phyloP scores from a whole-genome alignment of 441 rosid genomes.

The Adansonia grandidieri region DNA sequence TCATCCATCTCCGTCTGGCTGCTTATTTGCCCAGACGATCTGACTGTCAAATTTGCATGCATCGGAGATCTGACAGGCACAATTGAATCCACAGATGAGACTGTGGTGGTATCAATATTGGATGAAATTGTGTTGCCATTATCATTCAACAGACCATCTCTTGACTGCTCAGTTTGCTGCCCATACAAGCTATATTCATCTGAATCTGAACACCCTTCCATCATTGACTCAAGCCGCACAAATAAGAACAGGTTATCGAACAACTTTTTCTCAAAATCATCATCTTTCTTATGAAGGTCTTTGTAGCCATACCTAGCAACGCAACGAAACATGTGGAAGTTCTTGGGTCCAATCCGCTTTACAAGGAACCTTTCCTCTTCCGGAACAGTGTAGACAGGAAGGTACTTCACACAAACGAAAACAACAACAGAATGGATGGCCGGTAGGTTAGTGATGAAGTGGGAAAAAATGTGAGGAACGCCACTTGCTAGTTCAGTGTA shows the following conservation, averaged over 20 bases:
- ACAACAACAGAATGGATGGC: constrained; percentile 90
- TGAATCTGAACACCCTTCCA: constrained; percentile 77
- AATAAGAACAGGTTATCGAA: constrained; percentile 64
- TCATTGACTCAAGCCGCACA: constrained; percentile 82
- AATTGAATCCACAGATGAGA: constrained; percentile 60
- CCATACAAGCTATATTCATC: constrained; percentile 64
- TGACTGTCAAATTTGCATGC: no score
- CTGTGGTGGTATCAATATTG: constrained; percentile 41
- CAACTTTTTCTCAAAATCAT: constrained; percentile 76
- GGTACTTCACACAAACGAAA: constrained; percentile 84
- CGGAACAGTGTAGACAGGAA: constrained; percentile 85
- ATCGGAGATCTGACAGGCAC: constrained; percentile 45
- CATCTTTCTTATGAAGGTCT: constrained; percentile 91
- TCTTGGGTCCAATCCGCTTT: constrained; percentile 83
- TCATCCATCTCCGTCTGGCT: constrained; percentile 60
- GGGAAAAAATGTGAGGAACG: constrained; percentile 92
- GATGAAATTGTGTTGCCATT: constrained; percentile 43
- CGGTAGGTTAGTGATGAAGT: constrained; percentile 89
- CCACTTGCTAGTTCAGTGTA: constrained; percentile 90
- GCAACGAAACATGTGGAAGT: constrained; percentile 87
- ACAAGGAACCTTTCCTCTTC: constrained; percentile 91
- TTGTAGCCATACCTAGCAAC: constrained; percentile 92
- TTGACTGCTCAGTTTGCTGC: constrained; percentile 51
- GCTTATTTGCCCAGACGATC: constrained; percentile 38
- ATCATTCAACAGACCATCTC: constrained; percentile 41